phyloP scores from a whole-genome alignment of 805 yeast species.

The Blastobotrys muscicola region DNA sequence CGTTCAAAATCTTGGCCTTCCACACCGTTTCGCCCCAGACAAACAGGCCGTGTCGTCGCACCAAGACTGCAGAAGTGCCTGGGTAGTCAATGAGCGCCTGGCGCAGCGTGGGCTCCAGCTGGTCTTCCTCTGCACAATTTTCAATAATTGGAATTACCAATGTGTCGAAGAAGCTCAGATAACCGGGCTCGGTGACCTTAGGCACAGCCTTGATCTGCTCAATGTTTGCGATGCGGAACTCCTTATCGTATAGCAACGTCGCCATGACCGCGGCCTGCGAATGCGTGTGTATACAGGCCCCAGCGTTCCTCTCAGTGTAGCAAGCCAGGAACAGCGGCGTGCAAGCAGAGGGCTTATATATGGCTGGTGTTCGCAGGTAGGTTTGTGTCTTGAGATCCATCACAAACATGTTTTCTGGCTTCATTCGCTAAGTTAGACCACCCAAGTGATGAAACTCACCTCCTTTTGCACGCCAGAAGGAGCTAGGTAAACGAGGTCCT shows the following conservation, averaged over 20 bases:
- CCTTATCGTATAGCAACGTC: conserved; percentile 58
- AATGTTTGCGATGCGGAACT: conserved; percentile 65
- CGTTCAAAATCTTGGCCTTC: conserved; percentile 90
- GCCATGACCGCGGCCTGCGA: conserved; percentile 82
- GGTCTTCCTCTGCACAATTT: conserved; percentile 83
- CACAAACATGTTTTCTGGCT: conserved; percentile 74
- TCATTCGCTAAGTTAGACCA: conserved; percentile 38
- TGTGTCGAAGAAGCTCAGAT: conserved; percentile 62
- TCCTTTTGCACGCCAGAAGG: conserved; percentile 98
- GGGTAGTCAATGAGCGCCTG: conserved; percentile 64
- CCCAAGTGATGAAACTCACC: conserved; percentile 14
- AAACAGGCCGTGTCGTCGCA: conserved; percentile 86
- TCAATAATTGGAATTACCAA: conserved; percentile 84
- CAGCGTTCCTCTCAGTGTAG: conserved; percentile 59
- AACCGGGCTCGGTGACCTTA: conserved; percentile 52
- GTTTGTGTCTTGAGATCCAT: conserved; percentile 45
- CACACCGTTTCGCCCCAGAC: conserved; percentile 94
- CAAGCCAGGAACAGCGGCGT: conserved; percentile 80
- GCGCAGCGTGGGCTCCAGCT: conserved; percentile 52
- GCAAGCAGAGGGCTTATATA: conserved; percentile 84
- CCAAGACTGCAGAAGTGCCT: conserved; percentile 73
- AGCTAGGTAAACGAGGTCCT: conserved; percentile 57
- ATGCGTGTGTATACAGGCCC: conserved; percentile 93
- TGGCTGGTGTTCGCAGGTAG: conserved; percentile 51
- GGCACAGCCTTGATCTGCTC: conserved; percentile 95